A percentile compares a stretch with the other conserved stretches of the same genome.
phyloP scores from a whole-genome alignment of 2,329 filamentous ascomycete genomes.

The Bipolaris zeicola region DNA sequence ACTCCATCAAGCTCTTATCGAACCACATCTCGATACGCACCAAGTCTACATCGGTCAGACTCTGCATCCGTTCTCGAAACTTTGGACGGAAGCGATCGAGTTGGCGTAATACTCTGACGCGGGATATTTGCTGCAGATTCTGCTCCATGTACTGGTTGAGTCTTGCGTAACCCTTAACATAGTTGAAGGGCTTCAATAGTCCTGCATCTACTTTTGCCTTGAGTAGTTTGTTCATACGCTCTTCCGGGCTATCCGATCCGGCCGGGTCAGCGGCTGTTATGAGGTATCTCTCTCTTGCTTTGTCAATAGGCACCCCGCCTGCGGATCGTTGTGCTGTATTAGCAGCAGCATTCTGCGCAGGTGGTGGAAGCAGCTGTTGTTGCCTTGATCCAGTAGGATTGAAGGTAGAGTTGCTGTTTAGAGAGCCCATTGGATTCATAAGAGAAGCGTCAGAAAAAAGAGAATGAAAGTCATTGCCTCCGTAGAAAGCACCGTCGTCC shows the following conservation, averaged over 20 bases:
- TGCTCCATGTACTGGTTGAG: constrained; percentile 90
- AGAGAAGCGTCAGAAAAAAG: constrained; percentile 66
- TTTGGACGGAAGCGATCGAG: constrained; percentile 93
- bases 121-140: constrained; percentile 79
- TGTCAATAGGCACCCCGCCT: constrained; percentile 69
- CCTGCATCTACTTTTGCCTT: constrained; percentile 96
- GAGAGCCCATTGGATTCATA: constrained; percentile 51
- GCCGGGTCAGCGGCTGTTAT: constrained; percentile 95
- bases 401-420: constrained; percentile 41
- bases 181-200: constrained; percentile 95
- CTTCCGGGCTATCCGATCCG: constrained; percentile 81
- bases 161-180: constrained; percentile 92
- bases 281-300: constrained; percentile 85
- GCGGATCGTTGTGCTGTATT: constrained; percentile 66
- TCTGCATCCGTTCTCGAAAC: constrained; percentile 93
- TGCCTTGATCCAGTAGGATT: constrained; percentile 55
- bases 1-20: constrained; percentile 93
- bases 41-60: constrained; percentile 89
- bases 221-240: constrained; percentile 92
- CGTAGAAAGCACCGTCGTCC: constrained; percentile 64
- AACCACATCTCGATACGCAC: constrained; percentile 99
- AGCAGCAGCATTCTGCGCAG: constrained; percentile 52
- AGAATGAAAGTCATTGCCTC: constrained; percentile 53
- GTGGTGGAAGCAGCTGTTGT: constrained; percentile 48
- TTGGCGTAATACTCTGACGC: constrained; percentile 89